A percentile compares a stretch with the other conserved stretches of the same genome.
Evolutionary conservation across 2,329 filamentous ascomycete species (phyloP).

Genomic region (Elsinoe batatas): DNA sequence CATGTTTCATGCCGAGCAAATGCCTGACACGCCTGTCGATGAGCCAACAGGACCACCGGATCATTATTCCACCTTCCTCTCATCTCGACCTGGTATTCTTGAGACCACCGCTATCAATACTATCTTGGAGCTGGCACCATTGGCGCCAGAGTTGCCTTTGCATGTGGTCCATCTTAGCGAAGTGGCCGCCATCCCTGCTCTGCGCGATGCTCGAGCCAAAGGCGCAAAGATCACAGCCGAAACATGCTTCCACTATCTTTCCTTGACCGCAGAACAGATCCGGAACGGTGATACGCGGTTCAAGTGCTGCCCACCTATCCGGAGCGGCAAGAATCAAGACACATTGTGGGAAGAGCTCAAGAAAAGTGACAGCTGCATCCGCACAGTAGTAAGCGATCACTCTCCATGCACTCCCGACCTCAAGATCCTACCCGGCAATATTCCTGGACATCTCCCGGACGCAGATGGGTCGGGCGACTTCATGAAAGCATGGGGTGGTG

Average conservation of each 20-base stretch:
- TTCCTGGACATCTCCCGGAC: slow-evolving; percentile 39
- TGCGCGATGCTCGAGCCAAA: slow-evolving; percentile 53
- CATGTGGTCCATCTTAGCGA: slow-evolving; percentile 87
- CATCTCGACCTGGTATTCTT: slow-evolving; percentile 78
- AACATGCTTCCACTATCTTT: slow-evolving; percentile 92
- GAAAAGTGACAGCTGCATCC: slow-evolving; percentile 65
- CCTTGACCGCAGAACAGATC: slow-evolving; percentile 71
- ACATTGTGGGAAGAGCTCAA: slow-evolving; percentile 74
- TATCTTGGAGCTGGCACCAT: slow-evolving; percentile 69
- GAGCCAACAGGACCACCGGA: slow-evolving; percentile 62
- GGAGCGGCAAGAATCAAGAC: slow-evolving; percentile 70
- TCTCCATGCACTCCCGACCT: slow-evolving; percentile 92
- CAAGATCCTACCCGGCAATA: slow-evolving; percentile 68
- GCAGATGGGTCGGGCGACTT: slow-evolving; percentile 60
- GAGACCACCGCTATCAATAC: slow-evolving; percentile 85
- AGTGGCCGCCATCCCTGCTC: slow-evolving; percentile 39
- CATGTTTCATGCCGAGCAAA: slow-evolving; percentile 94
- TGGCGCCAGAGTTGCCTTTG: slow-evolving; percentile 72
- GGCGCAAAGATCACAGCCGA: slow-evolving; percentile 86
- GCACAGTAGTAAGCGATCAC: slow-evolving; percentile 89
- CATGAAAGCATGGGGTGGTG: slow-evolving; percentile 92
- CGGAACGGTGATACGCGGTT: slow-evolving; percentile 78
- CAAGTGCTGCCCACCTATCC: slow-evolving; percentile 92
- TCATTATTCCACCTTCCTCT: slow-evolving; percentile 80
- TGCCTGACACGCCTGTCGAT: slow-evolving; percentile 65